Conservation (phyloP, 495 filamentous ascomycete genomes). For the Penicillium riverlandense region DNA sequence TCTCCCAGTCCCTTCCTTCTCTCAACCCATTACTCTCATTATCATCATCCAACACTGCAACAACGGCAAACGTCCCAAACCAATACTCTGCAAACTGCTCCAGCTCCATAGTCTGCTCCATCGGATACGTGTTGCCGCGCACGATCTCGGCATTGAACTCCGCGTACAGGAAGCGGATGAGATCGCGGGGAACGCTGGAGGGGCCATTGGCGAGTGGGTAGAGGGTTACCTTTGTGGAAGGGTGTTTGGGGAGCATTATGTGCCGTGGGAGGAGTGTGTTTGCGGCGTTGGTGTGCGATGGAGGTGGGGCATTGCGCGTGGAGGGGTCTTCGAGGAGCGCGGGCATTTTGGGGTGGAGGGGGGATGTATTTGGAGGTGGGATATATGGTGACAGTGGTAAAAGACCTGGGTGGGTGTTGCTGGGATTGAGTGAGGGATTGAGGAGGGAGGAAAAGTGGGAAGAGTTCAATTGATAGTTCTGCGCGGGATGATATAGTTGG, state of each 20-base stretch:
- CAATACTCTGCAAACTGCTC: slow-evolving; percentile 79
- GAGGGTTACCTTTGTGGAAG: slow-evolving; percentile 73
- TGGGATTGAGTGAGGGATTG: background rate
- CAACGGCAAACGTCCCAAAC: slow-evolving; percentile 88
- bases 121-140: slow-evolving; percentile 88
- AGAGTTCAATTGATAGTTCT: too few species aligned
- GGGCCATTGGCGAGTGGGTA: slow-evolving; percentile 66
- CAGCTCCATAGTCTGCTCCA: slow-evolving; percentile 65
- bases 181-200: slow-evolving; percentile 40
- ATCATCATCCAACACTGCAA: slow-evolving; percentile 70
- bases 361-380: background rate
- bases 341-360: slow-evolving; percentile 22
- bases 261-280: slow-evolving; percentile 59
- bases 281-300: slow-evolving; percentile 46
- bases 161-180: slow-evolving; percentile 62
- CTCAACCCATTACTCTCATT: slow-evolving; percentile 11
- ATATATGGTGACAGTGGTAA: background rate
- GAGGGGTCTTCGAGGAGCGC: slow-evolving; percentile 74
- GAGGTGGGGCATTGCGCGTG: slow-evolving; percentile 44
- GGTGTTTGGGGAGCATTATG: slow-evolving; percentile 68
- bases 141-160: slow-evolving; percentile 88
- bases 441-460: background rate
- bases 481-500: too few species aligned
- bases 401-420: background rate
- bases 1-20: slow-evolving; percentile 66